Conservation (phyloP, 257 asterid species). For the Rehmannia glutinosa region DNA sequence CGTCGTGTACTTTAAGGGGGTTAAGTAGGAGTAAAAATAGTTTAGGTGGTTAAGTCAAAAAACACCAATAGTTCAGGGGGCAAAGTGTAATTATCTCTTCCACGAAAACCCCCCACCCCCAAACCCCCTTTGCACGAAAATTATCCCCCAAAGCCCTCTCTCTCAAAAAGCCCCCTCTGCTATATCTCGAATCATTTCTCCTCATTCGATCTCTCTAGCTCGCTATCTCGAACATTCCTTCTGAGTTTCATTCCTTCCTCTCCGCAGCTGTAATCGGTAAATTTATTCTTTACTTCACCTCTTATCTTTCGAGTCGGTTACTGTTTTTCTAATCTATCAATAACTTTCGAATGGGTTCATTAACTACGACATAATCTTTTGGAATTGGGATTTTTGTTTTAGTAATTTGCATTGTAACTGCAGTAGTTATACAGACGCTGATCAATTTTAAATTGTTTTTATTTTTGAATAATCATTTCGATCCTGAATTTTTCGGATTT, state of each 20-base stretch:
- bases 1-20: too few relatives aligned
- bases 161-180: conserved; percentile 20
- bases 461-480: conserved; percentile 4
- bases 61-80: too few relatives aligned
- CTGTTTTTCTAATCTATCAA: conserved; percentile 20
- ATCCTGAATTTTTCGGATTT: conserved; percentile 14
- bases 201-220: too few relatives aligned
- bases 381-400: conserved; percentile 17
- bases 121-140: neutral
- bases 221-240: conserved; percentile 21
- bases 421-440: conserved; percentile 12
- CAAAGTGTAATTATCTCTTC: too few relatives aligned
- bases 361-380: neutral
- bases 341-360: conserved; percentile 25
- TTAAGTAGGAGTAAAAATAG: too few relatives aligned
- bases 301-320: conserved; percentile 20
- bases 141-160: neutral
- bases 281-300: conserved; percentile 26
- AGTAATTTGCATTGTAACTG: conserved; percentile 3
- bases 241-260: conserved; percentile 38
- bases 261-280: conserved; percentile 39
- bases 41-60: too few relatives aligned
- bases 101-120: too few relatives aligned
- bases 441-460: conserved; percentile 25
- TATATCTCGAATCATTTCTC: conserved; percentile 18